These are phyloP conservation scores for Calonectria ilicicola DNA, from an alignment of 2,329 filamentous ascomycete species.

Conservation along the genomic window DNA sequence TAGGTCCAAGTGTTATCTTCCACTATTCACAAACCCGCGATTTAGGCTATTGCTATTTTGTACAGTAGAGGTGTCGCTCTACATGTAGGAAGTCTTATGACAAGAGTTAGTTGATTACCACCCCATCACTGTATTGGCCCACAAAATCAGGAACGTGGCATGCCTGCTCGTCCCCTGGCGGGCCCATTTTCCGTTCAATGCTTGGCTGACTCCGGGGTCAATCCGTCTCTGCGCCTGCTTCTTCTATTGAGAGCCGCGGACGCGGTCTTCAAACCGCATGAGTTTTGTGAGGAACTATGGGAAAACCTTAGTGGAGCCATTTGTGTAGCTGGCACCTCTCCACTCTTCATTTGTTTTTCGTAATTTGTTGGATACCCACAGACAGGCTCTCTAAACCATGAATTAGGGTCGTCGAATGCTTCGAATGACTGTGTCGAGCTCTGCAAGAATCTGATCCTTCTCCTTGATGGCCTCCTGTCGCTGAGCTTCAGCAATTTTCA, in stretches of 20 bases:
- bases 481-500: conserved; percentile 72
- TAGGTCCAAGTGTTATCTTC: neutral
- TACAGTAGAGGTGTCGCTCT: neutral
- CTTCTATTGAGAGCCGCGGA: neutral
- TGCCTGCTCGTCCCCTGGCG: neutral
- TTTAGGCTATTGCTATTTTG: neutral
- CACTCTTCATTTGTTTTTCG: conserved; percentile 1
- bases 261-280: neutral
- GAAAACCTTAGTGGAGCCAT: neutral
- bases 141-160: too few species aligned
- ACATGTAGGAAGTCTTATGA: too few species aligned
- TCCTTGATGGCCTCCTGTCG: conserved; percentile 73
- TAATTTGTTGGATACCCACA: conserved; percentile 1
- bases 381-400: neutral
- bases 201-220: neutral
- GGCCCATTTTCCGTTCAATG: neutral
- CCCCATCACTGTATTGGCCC: too few species aligned
- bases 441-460: conserved; percentile 69
- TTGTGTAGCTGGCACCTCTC: neutral
- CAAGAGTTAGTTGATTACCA: neutral
- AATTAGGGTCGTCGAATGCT: conserved; percentile 68
- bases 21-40: neutral
- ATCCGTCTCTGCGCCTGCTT: neutral
- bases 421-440: conserved; percentile 71
- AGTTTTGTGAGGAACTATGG: neutral